Percentiles rank a stretch among this genome's conserved stretches.
These are phyloP conservation scores for Cenchrus fungigraminus DNA, from an alignment of 176 grass and related monocot genomes.

Conservation along the genomic window DNA sequence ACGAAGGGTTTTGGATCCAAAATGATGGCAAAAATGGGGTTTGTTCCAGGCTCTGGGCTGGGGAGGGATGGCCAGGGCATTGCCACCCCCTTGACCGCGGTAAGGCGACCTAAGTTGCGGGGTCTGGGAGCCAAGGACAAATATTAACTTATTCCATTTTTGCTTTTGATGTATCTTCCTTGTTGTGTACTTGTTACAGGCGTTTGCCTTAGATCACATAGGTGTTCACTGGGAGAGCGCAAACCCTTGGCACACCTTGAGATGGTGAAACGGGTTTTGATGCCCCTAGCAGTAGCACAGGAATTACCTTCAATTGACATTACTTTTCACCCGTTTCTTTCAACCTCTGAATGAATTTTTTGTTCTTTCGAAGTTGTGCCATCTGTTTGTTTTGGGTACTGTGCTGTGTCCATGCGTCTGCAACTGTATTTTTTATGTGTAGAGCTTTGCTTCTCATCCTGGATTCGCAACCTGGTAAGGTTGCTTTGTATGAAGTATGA, in stretches of 20 bases:
- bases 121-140: constrained; percentile 62
- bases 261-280: constrained; percentile 5
- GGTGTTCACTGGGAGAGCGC: constrained; percentile 26
- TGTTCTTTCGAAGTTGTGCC: neutral
- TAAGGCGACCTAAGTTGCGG: constrained; percentile 57
- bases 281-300: constrained; percentile 27
- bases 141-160: constrained; percentile 32
- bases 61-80: constrained; percentile 82
- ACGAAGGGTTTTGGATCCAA: constrained; percentile 90
- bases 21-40: constrained; percentile 96
- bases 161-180: constrained; percentile 5
- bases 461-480: neutral
- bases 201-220: constrained; percentile 12
- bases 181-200: constrained; percentile 23
- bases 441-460: neutral
- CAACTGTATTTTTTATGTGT: neutral
- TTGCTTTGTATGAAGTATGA: too few species aligned
- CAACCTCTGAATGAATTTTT: constrained; percentile 19
- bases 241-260: neutral
- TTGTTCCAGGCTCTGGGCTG: constrained; percentile 69
- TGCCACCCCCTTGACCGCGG: constrained; percentile 55
- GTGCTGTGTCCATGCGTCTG: neutral
- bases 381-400: neutral
- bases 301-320: constrained; percentile 24
- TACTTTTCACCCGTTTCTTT: constrained; percentile 26